Percentiles rank a stretch among this genome's conserved stretches.
Conservation (phyloP, 2,329 filamentous ascomycete genomes). For the Aureobasidium sp. region DNA sequence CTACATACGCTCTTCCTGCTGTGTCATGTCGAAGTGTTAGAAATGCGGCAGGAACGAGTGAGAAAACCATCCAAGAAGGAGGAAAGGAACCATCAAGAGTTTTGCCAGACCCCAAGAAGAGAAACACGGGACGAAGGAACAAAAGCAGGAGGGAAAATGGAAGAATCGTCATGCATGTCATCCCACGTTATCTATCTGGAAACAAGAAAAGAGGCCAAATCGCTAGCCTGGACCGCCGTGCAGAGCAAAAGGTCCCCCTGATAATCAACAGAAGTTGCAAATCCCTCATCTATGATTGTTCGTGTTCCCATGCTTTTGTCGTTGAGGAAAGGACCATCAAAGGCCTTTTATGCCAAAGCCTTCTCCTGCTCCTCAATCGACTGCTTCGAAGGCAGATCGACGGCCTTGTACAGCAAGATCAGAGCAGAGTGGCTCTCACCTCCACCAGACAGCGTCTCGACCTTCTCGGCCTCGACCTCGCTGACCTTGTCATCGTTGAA, state of each 20-base stretch:
- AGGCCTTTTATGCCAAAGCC: conserved; percentile 10
- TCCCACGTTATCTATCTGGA: conserved; percentile 2
- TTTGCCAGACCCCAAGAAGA: no score
- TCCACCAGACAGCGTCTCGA: conserved; percentile 81
- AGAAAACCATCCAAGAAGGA: no score
- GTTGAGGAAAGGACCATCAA: not conserved
- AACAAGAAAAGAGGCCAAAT: not conserved
- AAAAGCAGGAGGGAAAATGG: not conserved
- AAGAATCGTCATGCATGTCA: conserved; percentile 12
- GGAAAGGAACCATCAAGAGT: no score
- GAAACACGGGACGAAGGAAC: not conserved
- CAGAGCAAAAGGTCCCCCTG: not conserved
- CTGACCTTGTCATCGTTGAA: conserved; percentile 98
- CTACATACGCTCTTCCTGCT: no score
- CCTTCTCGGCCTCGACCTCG: conserved; percentile 86
- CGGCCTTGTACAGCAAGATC: conserved; percentile 70
- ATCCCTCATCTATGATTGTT: conserved; percentile 1
- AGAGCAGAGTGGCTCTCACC: conserved; percentile 82
- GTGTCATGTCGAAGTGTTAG: no score
- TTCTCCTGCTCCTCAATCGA: conserved; percentile 31
- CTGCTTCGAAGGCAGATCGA: conserved; percentile 57
- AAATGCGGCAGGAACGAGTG: no score
- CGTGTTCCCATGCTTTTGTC: not conserved
- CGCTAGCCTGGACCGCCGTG: conserved; percentile 5
- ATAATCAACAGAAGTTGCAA: conserved; percentile 4